Conservation (phyloP, 1,284 basidiomycete species). For the Inonotus hispidus region DNA sequence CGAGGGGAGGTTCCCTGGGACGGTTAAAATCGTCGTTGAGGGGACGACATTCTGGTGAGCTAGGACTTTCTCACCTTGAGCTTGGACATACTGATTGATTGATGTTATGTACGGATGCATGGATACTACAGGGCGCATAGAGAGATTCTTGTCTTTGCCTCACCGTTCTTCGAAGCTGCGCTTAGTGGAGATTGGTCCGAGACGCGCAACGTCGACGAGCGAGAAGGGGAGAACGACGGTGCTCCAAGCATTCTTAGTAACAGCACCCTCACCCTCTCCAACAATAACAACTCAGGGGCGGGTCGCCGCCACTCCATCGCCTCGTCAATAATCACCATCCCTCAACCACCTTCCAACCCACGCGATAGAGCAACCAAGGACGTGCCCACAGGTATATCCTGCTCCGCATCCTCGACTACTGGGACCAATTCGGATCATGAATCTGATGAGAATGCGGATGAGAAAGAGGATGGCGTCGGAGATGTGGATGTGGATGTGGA, state of each 20-base stretch:
- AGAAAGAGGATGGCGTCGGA: background rate
- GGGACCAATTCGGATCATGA: constrained; percentile 45
- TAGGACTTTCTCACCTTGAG: background rate
- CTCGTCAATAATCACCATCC: constrained; percentile 76
- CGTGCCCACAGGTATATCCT: constrained; percentile 47
- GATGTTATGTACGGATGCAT: background rate
- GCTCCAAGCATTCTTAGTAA: background rate
- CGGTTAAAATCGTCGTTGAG: constrained; percentile 81
- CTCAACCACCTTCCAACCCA: constrained; percentile 57
- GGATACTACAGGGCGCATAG: constrained; percentile 63
- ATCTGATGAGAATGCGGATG: constrained; percentile 40
- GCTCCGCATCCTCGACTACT: constrained; percentile 33
- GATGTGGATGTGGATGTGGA: constrained; percentile 29
- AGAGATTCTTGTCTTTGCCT: constrained; percentile 78
- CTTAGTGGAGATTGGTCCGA: constrained; percentile 78
- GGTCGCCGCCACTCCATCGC: constrained; percentile 55
- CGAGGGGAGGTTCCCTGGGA: constrained; percentile 61
- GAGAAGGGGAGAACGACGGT: background rate
- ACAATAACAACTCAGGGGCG: constrained; percentile 21
- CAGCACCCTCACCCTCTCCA: background rate
- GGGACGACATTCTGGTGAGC: constrained; percentile 81
- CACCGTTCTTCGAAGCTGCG: constrained; percentile 82
- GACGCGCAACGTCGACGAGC: constrained; percentile 28
- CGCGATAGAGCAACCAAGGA: constrained; percentile 37
- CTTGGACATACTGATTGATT: background rate